phyloP scores from a whole-genome alignment of 495 filamentous ascomycete genomes.

The Penicillium taxi region DNA sequence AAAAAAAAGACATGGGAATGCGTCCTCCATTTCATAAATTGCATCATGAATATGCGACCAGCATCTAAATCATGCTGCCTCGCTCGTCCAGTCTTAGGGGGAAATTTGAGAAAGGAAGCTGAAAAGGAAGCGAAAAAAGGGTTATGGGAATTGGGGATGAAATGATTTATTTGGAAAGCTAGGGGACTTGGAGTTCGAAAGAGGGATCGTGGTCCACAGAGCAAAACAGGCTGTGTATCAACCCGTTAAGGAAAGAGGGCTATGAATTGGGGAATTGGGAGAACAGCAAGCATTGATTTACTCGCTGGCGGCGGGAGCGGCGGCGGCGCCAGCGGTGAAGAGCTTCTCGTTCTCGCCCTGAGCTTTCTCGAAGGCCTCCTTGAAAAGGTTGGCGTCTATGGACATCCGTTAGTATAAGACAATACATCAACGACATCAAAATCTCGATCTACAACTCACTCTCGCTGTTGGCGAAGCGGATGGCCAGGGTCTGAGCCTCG shows the following conservation, averaged over 20 bases:
- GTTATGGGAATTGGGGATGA: slow-evolving; percentile 6
- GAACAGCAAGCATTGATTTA: slow-evolving; percentile 11
- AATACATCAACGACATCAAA: no score
- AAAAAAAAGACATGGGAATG: slow-evolving; percentile 16
- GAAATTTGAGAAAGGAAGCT: no score
- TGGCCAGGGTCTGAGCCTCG: slow-evolving; percentile 91
- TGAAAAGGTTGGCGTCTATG: slow-evolving; percentile 90
- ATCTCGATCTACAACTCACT: slow-evolving; percentile 54
- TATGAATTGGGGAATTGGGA: slow-evolving; percentile 1
- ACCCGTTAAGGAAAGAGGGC: no score
- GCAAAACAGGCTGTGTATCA: no score
- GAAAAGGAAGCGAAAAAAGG: slow-evolving; percentile 9
- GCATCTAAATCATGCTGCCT: slow-evolving; percentile 28
- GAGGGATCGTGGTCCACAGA: slow-evolving; percentile 12
- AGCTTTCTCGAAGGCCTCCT: slow-evolving; percentile 96
- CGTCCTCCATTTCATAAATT: slow-evolving; percentile 23
- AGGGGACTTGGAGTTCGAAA: slow-evolving; percentile 14
- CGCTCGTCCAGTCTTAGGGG: slow-evolving; percentile 19
- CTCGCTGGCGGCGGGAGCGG: no score
- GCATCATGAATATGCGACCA: slow-evolving; percentile 23
- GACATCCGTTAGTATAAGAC: slow-evolving; percentile 1
- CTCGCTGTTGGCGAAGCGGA: slow-evolving; percentile 95
- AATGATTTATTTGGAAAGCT: slow-evolving; percentile 7
- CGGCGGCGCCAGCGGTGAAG: slow-evolving; percentile 48
- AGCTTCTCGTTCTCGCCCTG: slow-evolving; percentile 92